A percentile compares a stretch with the other conserved stretches of the same genome.
Conservation (phyloP, 768 basidiomycete genomes). For the Russula ochroleuca region DNA sequence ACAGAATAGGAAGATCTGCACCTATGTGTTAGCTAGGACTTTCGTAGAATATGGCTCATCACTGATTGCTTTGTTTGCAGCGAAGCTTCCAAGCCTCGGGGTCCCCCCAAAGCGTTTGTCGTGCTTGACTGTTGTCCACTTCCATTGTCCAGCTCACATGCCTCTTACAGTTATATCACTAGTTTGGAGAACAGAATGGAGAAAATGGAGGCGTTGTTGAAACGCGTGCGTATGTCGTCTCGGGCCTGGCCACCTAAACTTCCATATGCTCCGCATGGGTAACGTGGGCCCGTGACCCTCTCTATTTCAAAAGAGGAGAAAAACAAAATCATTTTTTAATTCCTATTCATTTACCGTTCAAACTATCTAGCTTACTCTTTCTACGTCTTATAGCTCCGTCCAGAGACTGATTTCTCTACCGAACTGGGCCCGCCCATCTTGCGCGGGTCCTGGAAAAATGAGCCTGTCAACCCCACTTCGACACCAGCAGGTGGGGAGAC, state of each 20-base stretch:
- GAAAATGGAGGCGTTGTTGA: constrained; percentile 37
- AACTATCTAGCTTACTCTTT: constrained; percentile 1
- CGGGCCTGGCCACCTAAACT: not conserved
- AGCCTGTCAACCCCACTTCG: constrained; percentile 25
- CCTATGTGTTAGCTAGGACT: constrained; percentile 33
- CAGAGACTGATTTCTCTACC: constrained; percentile 55
- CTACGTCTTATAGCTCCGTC: constrained; percentile 47
- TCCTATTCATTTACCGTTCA: constrained; percentile 27
- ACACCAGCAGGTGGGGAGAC: not conserved
- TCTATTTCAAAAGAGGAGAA: not conserved
- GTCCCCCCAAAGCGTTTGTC: constrained; percentile 41
- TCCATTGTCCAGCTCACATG: constrained; percentile 5
- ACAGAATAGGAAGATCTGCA: constrained; percentile 34
- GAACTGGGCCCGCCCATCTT: constrained; percentile 59
- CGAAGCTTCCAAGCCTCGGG: constrained; percentile 38
- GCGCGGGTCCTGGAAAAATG: constrained; percentile 59
- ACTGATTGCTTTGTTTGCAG: constrained; percentile 26
- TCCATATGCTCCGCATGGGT: not conserved
- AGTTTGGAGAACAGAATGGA: constrained; percentile 38
- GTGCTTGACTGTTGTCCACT: not conserved
- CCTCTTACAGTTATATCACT: constrained; percentile 33
- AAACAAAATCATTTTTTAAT: constrained; percentile 27
- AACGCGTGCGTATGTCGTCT: constrained; percentile 33
- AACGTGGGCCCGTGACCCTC: not conserved
- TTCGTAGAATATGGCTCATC: not conserved